phyloP scores from a whole-genome alignment of 768 basidiomycete species.

The Tephrocybe sp. region DNA sequence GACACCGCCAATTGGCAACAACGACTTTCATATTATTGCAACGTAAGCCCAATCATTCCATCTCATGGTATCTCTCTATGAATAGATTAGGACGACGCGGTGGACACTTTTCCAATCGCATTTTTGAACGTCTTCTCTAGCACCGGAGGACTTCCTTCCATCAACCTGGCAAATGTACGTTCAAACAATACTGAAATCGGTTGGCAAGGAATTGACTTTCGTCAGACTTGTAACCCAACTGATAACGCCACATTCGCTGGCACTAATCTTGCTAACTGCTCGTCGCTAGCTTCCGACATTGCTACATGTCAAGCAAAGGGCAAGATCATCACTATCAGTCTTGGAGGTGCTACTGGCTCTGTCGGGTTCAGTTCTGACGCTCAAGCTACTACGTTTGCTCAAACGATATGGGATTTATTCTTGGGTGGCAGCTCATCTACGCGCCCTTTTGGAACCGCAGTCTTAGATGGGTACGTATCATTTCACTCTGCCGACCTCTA shows the following conservation, averaged over 20 bases:
- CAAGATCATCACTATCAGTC: slow-evolving; percentile 55
- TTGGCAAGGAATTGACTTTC: not conserved
- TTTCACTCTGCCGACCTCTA: not conserved
- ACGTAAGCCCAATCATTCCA: slow-evolving; percentile 29
- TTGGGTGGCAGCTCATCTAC: slow-evolving; percentile 54
- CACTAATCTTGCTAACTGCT: slow-evolving; percentile 60
- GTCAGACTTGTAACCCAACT: slow-evolving; percentile 59
- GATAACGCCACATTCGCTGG: slow-evolving; percentile 59
- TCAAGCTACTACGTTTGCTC: slow-evolving; percentile 57
- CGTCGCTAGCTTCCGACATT: slow-evolving; percentile 58
- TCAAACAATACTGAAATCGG: not conserved
- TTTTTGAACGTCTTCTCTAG: slow-evolving; percentile 68
- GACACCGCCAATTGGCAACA: slow-evolving; percentile 59
- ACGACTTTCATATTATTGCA: slow-evolving; percentile 61
- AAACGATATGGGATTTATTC: slow-evolving; percentile 72
- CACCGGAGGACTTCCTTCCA: slow-evolving; percentile 55
- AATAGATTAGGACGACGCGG: slow-evolving; percentile 50
- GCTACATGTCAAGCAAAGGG: slow-evolving; percentile 61
- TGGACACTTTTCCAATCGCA: slow-evolving; percentile 69
- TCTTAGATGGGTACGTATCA: slow-evolving; percentile 62
- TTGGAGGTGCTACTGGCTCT: slow-evolving; percentile 62
- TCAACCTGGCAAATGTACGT: slow-evolving; percentile 68
- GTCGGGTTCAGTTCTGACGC: slow-evolving; percentile 57
- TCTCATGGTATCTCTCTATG: slow-evolving; percentile 1
- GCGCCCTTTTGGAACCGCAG: slow-evolving; percentile 68